Evolutionary conservation across 2,329 filamentous ascomycete genomes (phyloP).

Genomic region (Colletotrichum musicola): DNA sequence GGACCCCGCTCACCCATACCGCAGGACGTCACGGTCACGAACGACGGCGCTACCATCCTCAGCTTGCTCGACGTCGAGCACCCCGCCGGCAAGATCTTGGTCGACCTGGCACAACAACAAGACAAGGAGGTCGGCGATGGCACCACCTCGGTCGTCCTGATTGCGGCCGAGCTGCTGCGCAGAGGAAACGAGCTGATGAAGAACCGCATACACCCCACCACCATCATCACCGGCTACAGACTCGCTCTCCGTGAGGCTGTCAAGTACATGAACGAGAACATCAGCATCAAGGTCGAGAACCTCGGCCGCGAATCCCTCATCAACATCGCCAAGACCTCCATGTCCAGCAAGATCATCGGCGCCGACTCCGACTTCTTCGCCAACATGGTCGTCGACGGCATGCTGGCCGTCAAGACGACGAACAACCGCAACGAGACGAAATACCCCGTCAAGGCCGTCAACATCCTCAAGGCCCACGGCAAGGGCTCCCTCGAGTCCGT

Average conservation of each 20-base stretch:
- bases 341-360: conserved; percentile 99
- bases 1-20: conserved; percentile 41
- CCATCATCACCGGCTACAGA: conserved; percentile 98
- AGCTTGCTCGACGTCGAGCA: conserved; percentile 96
- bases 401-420: conserved; percentile 92
- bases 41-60: conserved; percentile 97
- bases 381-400: conserved; percentile 96
- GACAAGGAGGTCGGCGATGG: conserved; percentile 99
- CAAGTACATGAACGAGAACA: conserved; percentile 99
- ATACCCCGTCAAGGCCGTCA: conserved; percentile 99
- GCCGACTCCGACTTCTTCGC: conserved; percentile 96
- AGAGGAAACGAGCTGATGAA: conserved; percentile 98
- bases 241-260: conserved; percentile 95
- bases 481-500: conserved; percentile 91
- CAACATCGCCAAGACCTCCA: conserved; percentile 97
- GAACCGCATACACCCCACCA: conserved; percentile 99
- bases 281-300: conserved; percentile 94
- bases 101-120: conserved; percentile 97
- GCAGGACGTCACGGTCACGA: conserved; percentile 97
- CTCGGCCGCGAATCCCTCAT: conserved; percentile 91
- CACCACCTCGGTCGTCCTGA: conserved; percentile 96
- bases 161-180: conserved; percentile 93
- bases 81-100: conserved; percentile 97
- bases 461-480: conserved; percentile 97
- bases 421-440: conserved; percentile 93